phyloP scores from a whole-genome alignment of 2,329 filamentous ascomycete genomes.

The Aspergillus novofumigatus region DNA sequence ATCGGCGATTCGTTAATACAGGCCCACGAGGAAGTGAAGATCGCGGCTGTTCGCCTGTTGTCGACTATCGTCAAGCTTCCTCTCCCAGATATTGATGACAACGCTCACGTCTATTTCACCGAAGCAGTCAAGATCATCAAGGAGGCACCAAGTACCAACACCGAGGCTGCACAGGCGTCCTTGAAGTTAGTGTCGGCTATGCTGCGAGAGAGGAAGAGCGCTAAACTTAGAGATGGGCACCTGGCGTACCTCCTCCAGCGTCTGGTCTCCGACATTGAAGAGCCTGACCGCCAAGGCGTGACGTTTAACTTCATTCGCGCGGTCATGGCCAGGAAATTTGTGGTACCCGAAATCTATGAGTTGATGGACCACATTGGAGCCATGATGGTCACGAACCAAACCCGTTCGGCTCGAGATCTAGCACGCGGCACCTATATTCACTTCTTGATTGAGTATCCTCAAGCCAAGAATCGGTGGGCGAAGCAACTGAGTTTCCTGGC shows the following conservation, averaged over 20 bases:
- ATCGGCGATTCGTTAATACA: constrained; percentile 81
- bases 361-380: constrained; percentile 81
- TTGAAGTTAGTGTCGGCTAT: constrained; percentile 84
- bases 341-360: constrained; percentile 87
- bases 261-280: constrained; percentile 82
- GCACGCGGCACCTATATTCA: constrained; percentile 89
- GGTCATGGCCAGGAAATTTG: constrained; percentile 76
- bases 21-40: constrained; percentile 87
- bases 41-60: constrained; percentile 80
- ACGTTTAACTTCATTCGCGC: constrained; percentile 92
- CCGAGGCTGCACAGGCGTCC: constrained; percentile 80
- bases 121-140: constrained; percentile 82
- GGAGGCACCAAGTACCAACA: constrained; percentile 70
- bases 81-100: constrained; percentile 63
- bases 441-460: constrained; percentile 90
- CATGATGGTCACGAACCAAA: constrained; percentile 95
- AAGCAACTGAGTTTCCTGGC: constrained; percentile 88
- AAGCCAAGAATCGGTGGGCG: constrained; percentile 80
- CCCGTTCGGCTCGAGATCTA: constrained; percentile 79
- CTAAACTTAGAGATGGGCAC: constrained; percentile 73
- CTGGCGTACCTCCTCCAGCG: constrained; percentile 78
- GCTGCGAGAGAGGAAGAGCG: constrained; percentile 72
- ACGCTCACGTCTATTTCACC: constrained; percentile 72
- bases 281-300: constrained; percentile 85
- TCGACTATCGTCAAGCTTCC: constrained; percentile 81